These are phyloP conservation scores for Cinchona pubescens DNA, from an alignment of 257 asterid genomes.

Conservation along the genomic window DNA sequence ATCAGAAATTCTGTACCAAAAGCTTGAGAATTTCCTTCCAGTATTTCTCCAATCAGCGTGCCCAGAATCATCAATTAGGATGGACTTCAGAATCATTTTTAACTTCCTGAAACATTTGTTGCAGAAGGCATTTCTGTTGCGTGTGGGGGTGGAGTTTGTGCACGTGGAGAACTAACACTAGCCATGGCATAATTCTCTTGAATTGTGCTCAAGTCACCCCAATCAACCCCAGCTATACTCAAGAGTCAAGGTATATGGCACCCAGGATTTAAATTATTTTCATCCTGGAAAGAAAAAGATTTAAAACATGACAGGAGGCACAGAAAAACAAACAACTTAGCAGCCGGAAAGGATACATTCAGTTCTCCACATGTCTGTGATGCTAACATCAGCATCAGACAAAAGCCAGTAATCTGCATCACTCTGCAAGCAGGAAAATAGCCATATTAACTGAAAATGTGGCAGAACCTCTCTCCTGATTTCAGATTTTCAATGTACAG, in stretches of 20 bases:
- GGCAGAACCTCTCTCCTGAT: background rate
- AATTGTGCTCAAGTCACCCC: constrained; percentile 51
- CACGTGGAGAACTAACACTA: constrained; percentile 37
- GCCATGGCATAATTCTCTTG: constrained; percentile 35
- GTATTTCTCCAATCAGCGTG: background rate
- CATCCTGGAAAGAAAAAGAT: no score
- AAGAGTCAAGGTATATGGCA: constrained; percentile 38
- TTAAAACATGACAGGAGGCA: background rate
- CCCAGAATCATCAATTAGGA: background rate
- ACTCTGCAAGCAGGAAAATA: constrained; percentile 41
- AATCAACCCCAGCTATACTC: constrained; percentile 32
- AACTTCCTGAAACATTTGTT: constrained; percentile 34
- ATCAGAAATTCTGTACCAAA: background rate
- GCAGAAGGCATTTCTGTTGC: constrained; percentile 34
- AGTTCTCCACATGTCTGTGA: constrained; percentile 70
- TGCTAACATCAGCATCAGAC: constrained; percentile 60
- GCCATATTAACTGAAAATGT: background rate
- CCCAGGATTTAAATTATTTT: background rate
- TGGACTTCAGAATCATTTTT: constrained; percentile 9
- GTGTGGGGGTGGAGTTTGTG: constrained; percentile 48
- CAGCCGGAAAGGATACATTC: constrained; percentile 56
- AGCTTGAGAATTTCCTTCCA: constrained; percentile 3
- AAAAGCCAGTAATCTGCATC: constrained; percentile 70
- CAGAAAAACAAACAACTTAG: background rate
- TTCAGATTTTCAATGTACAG: background rate